Evolutionary conservation across 2,329 filamentous ascomycete species (phyloP).

Genomic region (Fusarium sp.): DNA sequence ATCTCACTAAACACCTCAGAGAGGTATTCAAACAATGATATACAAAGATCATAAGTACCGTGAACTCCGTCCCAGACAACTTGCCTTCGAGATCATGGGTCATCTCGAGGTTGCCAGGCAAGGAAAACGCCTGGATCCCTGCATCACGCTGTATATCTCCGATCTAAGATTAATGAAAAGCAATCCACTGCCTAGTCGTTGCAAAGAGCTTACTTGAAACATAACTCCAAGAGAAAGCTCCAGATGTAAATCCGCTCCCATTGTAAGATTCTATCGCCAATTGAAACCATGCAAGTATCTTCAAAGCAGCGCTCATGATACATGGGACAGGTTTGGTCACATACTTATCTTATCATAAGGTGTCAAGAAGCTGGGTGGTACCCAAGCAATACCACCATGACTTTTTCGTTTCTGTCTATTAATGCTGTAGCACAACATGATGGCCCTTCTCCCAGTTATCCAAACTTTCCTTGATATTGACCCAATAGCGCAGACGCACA

Average conservation of each 20-base stretch:
- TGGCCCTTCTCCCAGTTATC: slow-evolving; percentile 86
- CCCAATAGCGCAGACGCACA: slow-evolving; percentile 87
- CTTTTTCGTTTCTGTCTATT: not conserved
- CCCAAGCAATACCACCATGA: not conserved
- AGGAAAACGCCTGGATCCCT: not conserved
- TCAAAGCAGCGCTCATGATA: not conserved
- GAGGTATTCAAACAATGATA: not conserved
- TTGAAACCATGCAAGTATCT: not conserved
- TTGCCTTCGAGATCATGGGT: not conserved
- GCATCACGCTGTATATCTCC: not conserved
- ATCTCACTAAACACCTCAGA: not conserved
- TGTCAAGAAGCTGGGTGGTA: not conserved
- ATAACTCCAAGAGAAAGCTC: not conserved
- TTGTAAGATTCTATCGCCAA: not conserved
- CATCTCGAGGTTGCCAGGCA: not conserved
- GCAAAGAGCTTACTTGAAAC: slow-evolving; percentile 5
- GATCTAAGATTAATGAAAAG: not conserved
- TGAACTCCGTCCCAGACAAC: not conserved
- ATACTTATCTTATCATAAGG: not conserved
- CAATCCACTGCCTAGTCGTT: slow-evolving; percentile 5
- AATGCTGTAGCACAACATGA: slow-evolving; percentile 63
- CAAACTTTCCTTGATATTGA: slow-evolving; percentile 83
- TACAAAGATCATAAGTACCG: not conserved
- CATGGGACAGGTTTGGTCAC: not conserved
- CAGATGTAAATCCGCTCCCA: not conserved